These are phyloP conservation scores for Macroventuria anomochaeta DNA, from an alignment of 2,329 filamentous ascomycete genomes.

Conservation along the genomic window DNA sequence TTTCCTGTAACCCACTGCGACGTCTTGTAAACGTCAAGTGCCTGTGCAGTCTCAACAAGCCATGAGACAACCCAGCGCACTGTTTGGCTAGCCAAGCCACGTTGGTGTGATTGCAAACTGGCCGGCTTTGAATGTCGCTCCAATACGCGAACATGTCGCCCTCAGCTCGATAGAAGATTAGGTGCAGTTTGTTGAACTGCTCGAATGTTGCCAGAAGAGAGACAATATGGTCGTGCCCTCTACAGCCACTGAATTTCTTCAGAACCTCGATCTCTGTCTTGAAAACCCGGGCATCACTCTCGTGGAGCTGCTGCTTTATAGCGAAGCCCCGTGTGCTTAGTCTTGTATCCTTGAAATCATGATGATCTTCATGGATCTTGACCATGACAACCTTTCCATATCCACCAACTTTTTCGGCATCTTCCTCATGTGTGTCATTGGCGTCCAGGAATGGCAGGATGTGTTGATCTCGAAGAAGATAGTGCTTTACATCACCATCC, in stretches of 20 bases:
- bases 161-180: constrained; percentile 28
- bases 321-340: constrained; percentile 15
- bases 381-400: constrained; percentile 25
- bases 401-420: neutral
- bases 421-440: neutral
- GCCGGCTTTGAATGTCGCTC: neutral
- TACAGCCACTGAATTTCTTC: constrained; percentile 22
- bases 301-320: constrained; percentile 22
- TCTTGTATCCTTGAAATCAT: constrained; percentile 9
- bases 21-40: neutral
- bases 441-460: constrained; percentile 21
- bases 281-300: constrained; percentile 7
- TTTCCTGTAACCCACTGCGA: neutral
- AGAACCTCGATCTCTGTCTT: constrained; percentile 16
- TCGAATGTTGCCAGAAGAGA: constrained; percentile 27
- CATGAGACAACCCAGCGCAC: constrained; percentile 22
- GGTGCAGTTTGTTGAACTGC: constrained; percentile 23
- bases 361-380: constrained; percentile 21
- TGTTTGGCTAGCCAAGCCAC: constrained; percentile 23
- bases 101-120: neutral
- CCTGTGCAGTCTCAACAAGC: constrained; percentile 12
- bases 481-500: constrained; percentile 18
- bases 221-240: constrained; percentile 21
- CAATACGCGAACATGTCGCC: constrained; percentile 24
- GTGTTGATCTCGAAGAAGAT: constrained; percentile 20